Evolutionary conservation across 257 asterid species (phyloP).

Genomic region (Datura wrightii): DNA sequence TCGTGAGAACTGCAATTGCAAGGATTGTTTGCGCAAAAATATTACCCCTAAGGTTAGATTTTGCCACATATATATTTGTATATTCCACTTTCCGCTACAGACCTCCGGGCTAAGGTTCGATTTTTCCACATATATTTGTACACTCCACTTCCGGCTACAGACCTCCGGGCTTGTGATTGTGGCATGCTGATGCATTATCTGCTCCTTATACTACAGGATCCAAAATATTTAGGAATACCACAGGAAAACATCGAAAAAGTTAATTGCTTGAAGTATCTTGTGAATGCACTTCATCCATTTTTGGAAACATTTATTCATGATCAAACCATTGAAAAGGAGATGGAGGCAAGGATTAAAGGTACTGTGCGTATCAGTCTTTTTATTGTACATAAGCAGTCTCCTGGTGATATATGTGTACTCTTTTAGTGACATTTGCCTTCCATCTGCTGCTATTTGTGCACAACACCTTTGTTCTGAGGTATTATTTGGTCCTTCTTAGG

Average conservation of each 20-base stretch:
- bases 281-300: slow-evolving; percentile 47
- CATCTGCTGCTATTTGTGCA: background rate
- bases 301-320: slow-evolving; percentile 47
- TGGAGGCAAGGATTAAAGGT: slow-evolving; percentile 62
- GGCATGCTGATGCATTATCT: slow-evolving; percentile 8
- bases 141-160: slow-evolving; percentile 15
- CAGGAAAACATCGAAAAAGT: slow-evolving; percentile 34
- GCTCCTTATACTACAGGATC: slow-evolving; percentile 44
- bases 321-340: slow-evolving; percentile 52
- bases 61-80: background rate
- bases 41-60: slow-evolving; percentile 44
- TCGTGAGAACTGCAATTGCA: slow-evolving; percentile 68
- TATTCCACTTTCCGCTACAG: slow-evolving; percentile 20
- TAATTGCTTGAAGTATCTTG: slow-evolving; percentile 41
- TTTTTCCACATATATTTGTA: background rate
- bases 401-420: background rate
- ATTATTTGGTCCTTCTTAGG: slow-evolving; percentile 11
- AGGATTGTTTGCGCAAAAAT: slow-evolving; percentile 55
- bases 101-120: slow-evolving; percentile 39
- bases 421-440: background rate
- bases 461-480: background rate
- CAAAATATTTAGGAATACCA: slow-evolving; percentile 46
- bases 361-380: slow-evolving; percentile 24
- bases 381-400: background rate
- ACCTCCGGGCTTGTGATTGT: background rate